phyloP scores from a whole-genome alignment of 2,329 filamentous ascomycete genomes.

The Pyrenophora graminea region DNA sequence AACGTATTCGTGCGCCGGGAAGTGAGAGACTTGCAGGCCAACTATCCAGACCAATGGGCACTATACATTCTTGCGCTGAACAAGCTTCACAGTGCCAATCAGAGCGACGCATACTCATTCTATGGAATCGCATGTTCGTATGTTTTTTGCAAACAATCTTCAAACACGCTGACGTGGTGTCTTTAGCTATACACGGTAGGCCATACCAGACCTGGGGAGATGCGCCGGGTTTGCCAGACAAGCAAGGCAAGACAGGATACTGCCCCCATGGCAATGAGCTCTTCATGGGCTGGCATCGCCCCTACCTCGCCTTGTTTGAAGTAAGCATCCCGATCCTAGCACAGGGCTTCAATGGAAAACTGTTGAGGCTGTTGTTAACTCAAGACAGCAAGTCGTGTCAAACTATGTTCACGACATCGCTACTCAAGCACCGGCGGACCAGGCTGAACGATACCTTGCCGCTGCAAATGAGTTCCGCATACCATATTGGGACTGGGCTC shows the following conservation, averaged over 20 bases:
- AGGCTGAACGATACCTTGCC: slow-evolving; percentile 24
- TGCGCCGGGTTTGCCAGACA: slow-evolving; percentile 40
- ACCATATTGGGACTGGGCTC: slow-evolving; percentile 44
- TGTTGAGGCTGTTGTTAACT: neutral
- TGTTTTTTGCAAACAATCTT: fast-evolving
- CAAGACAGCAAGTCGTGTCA: slow-evolving; percentile 37
- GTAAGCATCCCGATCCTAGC: slow-evolving; percentile 35
- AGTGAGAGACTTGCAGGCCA: slow-evolving; percentile 64
- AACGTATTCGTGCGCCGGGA: slow-evolving; percentile 60
- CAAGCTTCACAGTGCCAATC: slow-evolving; percentile 68
- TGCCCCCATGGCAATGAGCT: slow-evolving; percentile 77
- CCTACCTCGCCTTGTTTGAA: slow-evolving; percentile 71
- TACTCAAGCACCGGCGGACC: slow-evolving; percentile 18
- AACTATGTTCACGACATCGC: slow-evolving; percentile 28
- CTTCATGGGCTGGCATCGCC: slow-evolving; percentile 84
- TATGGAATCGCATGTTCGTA: slow-evolving; percentile 73
- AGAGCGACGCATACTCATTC: slow-evolving; percentile 69
- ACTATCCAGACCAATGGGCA: slow-evolving; percentile 69
- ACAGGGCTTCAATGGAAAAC: no score
- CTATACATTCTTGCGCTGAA: slow-evolving; percentile 75
- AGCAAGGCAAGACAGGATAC: slow-evolving; percentile 59
- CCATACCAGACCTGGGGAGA: slow-evolving; percentile 45
- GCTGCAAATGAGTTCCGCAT: slow-evolving; percentile 39
- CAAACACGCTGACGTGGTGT: neutral
- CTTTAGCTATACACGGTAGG: slow-evolving; percentile 40